Evolutionary conservation across 306 rosid species (phyloP).

Genomic region (Glycine tomentella): DNA sequence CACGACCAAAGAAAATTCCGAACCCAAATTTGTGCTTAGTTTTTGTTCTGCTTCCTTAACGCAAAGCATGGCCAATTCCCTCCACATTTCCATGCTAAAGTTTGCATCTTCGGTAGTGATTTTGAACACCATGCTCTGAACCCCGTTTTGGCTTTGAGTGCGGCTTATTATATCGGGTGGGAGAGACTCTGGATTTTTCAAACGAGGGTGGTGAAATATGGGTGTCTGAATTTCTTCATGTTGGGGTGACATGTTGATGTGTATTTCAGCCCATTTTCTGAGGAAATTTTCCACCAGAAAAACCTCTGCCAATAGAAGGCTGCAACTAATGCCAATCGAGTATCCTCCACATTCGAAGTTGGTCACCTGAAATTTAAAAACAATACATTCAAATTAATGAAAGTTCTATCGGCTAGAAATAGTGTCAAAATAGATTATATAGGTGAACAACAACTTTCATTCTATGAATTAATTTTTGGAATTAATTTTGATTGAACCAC

Average conservation of each 20-base stretch:
- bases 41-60: slow-evolving; percentile 52
- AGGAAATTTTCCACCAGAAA: slow-evolving; percentile 58
- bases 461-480: too few relatives aligned
- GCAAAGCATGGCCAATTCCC: slow-evolving; percentile 52
- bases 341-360: slow-evolving; percentile 69
- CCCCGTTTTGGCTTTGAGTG: slow-evolving; percentile 34
- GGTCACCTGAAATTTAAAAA: slow-evolving; percentile 51
- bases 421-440: too few relatives aligned
- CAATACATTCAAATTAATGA: too few relatives aligned
- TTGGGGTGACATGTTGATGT: slow-evolving; percentile 28
- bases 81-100: not conserved
- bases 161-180: slow-evolving; percentile 37
- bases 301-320: slow-evolving; percentile 63
- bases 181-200: not conserved
- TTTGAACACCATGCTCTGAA: slow-evolving; percentile 50
- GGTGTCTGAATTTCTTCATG: slow-evolving; percentile 31
- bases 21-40: not conserved
- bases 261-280: slow-evolving; percentile 62
- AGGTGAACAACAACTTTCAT: too few relatives aligned
- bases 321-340: slow-evolving; percentile 71
- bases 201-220: slow-evolving; percentile 45
- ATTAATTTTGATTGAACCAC: too few relatives aligned
- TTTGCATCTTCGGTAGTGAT: slow-evolving; percentile 21
- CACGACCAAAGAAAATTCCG: slow-evolving; percentile 40
- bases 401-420: too few relatives aligned